Evolutionary conservation across 257 asterid genomes (phyloP), one percentile per base, ranked within the genome.

Genomic region (Forsythia suspensa): DNA sequence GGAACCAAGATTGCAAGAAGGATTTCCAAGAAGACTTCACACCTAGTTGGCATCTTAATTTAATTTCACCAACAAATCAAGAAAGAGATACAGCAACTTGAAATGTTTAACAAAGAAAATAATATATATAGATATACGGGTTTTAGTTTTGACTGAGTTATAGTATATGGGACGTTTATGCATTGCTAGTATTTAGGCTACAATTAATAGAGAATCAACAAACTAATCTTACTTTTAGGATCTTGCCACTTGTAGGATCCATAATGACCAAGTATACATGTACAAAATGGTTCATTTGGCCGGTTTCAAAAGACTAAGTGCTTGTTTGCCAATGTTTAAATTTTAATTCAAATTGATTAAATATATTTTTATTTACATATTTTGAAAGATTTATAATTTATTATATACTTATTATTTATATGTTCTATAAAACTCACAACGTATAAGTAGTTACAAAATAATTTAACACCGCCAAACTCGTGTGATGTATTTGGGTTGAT

Each of bases 11-110:
- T 78, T 29, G 85, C 88, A 40, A 84, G 63, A 6, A 84, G 77
- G 41, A 87, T 85, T 72, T 87, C 89, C 74, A 83, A 67, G 80
- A 87, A 81, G 36, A 80, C 41, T 48, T 75, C 82, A 84, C 91
- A 86, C 70, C 82, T 87, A 12, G 92, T 67, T 46, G 90, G 84
- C 94, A 91, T 90, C 57, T 70, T 74, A 29, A 3, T 9, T 34
- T 48, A 52, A 59, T 59, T 9, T 34, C 55, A 67, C 67, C 34
- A 73, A 61, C 34, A 15, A 36, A 12, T 18, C 29, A 42, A 48
- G 37, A 37, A 13, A 2, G 66, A 67, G 38, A 67, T 6, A 63
- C n/a, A 18, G 66, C 66, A 63, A 24, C 8, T 63, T 63, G 70
- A 63, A 29, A 24, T 29, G 12, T 63, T 10, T 10, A 10, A 24